Evolutionary conservation across 345 rosid genomes (phyloP).

Genomic region (Firmiana major): DNA sequence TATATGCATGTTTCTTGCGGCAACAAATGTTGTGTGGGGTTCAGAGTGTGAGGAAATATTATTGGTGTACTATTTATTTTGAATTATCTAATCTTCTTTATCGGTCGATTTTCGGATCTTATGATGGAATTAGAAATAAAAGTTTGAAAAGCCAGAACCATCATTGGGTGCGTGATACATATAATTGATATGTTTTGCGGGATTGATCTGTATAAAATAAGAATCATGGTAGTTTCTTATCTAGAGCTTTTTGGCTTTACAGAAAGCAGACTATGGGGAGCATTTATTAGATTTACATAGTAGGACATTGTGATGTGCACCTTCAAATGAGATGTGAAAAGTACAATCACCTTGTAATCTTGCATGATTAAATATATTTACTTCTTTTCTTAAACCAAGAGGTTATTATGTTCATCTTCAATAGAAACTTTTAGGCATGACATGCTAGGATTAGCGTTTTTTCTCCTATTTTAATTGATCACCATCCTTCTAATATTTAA

Average conservation of each 20-base stretch:
- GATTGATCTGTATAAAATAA: neutral
- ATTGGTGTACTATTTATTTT: slow-evolving; percentile 6
- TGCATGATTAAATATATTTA: neutral
- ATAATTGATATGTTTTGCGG: neutral
- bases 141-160: neutral
- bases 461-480: neutral
- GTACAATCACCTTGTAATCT: slow-evolving; percentile 27
- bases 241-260: neutral
- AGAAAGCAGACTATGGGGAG: slow-evolving; percentile 42
- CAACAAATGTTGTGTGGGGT: neutral
- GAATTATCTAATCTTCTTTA: neutral
- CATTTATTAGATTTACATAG: slow-evolving; percentile 25
- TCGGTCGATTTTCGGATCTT: neutral
- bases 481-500: neutral
- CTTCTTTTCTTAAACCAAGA: neutral
- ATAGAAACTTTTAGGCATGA: neutral
- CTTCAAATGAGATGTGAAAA: slow-evolving; percentile 12
- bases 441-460: neutral
- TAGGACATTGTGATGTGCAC: slow-evolving; percentile 19
- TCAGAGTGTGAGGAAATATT: neutral
- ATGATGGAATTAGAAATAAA: neutral
- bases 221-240: neutral
- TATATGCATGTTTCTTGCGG: neutral
- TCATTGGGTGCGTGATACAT: neutral
- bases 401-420: neutral